These are phyloP conservation scores for Tephrocybe sp. DNA, from an alignment of 768 basidiomycete species.

Conservation along the genomic window DNA sequence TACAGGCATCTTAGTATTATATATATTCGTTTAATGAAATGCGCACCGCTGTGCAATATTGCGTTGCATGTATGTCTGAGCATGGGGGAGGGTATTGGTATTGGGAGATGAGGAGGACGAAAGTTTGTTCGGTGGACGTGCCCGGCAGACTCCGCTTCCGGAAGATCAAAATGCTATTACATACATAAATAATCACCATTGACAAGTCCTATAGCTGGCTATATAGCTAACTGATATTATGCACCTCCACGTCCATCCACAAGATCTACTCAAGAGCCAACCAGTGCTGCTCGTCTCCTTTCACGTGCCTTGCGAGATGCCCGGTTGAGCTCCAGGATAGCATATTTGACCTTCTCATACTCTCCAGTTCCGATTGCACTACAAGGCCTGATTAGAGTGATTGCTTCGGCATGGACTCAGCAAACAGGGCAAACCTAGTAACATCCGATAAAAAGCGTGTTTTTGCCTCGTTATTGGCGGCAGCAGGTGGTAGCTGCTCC, in stretches of 20 bases:
- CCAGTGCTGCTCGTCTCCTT: slow-evolving; percentile 45
- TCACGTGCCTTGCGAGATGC: slow-evolving; percentile 74
- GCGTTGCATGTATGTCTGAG: slow-evolving; percentile 61
- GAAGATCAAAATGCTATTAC: background rate
- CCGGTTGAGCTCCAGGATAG: slow-evolving; percentile 66
- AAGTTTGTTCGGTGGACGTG: slow-evolving; percentile 4
- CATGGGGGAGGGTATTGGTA: slow-evolving; percentile 37
- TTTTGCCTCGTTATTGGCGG: slow-evolving; percentile 64
- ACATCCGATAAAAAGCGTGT: slow-evolving; percentile 72
- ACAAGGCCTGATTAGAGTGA: slow-evolving; percentile 1
- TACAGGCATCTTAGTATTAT: slow-evolving; percentile 22
- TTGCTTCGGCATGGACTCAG: background rate
- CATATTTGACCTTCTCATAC: slow-evolving; percentile 81
- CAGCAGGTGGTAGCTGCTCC: slow-evolving; percentile 61
- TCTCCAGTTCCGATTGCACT: slow-evolving; percentile 67
- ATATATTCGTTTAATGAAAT: background rate
- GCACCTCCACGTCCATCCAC: background rate
- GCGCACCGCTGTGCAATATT: slow-evolving; percentile 49
- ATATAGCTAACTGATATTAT: slow-evolving; percentile 10
- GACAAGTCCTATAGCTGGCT: background rate
- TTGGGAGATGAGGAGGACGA: background rate
- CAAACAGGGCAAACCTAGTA: slow-evolving; percentile 53
- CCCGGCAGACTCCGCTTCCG: slow-evolving; percentile 12
- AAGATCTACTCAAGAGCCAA: slow-evolving; percentile 22
- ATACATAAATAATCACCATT: background rate